Percentiles rank a stretch among this genome's conserved stretches.
phyloP scores from a whole-genome alignment of 192 early-diverging fungal genomes.

The Helicostylum pulchrum region DNA sequence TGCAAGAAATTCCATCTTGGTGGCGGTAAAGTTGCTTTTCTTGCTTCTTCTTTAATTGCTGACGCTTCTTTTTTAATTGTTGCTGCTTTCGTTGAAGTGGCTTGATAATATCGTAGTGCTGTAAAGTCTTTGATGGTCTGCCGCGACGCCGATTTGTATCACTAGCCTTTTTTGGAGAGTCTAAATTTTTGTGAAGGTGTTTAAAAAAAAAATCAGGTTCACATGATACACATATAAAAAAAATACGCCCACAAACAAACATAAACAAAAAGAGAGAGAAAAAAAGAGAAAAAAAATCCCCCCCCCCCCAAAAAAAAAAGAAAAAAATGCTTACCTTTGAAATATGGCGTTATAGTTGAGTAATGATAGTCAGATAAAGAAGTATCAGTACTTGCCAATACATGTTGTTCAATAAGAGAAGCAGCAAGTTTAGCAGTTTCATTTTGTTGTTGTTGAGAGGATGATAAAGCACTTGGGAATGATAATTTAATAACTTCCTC shows the following conservation, averaged over 20 bases:
- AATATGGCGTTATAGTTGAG: too few species aligned
- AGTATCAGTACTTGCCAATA: too few species aligned
- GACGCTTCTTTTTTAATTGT: constrained; percentile 3
- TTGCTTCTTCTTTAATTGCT: not conserved
- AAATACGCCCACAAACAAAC: constrained; percentile 8
- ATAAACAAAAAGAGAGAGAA: constrained; percentile 9
- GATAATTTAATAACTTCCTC: constrained; percentile 8
- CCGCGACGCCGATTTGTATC: constrained; percentile 7
- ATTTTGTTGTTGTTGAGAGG: not conserved
- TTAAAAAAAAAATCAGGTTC: not conserved
- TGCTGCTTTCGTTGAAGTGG: not conserved
- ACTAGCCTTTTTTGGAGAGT: too few species aligned
- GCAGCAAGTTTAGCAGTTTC: not conserved
- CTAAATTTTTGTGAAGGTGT: not conserved
- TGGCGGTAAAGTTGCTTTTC: constrained; percentile 10
- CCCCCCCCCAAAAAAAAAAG: not conserved
- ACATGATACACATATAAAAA: not conserved
- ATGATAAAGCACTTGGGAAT: not conserved
- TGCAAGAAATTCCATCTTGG: constrained; percentile 41
- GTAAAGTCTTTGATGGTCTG: constrained; percentile 13
- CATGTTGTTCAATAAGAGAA: constrained; percentile 8
- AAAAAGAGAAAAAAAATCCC: not conserved
- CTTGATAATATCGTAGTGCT: not conserved
- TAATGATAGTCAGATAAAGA: too few species aligned
- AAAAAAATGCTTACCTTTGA: not conserved